A percentile compares a stretch with the other conserved stretches of the same genome.
These are phyloP conservation scores for Pythium guiyangense DNA, from an alignment of 352 stramenopile genomes.

Conservation along the genomic window DNA sequence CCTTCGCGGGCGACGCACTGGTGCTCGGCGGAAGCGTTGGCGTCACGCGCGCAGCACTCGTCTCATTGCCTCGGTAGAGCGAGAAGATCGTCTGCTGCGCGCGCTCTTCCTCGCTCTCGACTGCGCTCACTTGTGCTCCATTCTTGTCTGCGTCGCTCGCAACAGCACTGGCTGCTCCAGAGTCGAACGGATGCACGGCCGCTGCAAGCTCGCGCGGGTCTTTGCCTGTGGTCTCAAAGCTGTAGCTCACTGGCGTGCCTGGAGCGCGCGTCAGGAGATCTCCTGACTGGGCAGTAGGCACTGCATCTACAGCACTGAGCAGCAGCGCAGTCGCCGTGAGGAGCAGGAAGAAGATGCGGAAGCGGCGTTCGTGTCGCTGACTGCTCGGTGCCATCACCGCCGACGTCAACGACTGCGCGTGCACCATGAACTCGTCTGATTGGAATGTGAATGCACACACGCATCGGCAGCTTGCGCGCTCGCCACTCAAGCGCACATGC, in stretches of 20 bases:
- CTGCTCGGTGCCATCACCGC: no score
- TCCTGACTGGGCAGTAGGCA: no score
- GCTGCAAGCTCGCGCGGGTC: background rate
- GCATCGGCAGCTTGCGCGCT: no score
- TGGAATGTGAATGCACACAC: no score
- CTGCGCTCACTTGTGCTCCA: no score
- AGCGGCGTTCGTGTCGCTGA: no score
- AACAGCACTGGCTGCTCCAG: background rate
- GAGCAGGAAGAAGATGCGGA: background rate
- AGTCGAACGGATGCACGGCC: constrained; percentile 4
- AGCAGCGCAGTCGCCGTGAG: background rate
- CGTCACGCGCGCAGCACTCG: constrained; percentile 2
- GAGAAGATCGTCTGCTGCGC: constrained; percentile 8
- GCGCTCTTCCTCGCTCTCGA: constrained; percentile 1
- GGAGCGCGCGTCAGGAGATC: background rate
- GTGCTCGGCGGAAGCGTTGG: constrained; percentile 3
- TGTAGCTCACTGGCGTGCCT: background rate
- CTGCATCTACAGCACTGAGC: no score
- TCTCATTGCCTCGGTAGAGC: constrained; percentile 10
- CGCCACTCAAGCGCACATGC: no score
- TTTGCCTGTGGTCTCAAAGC: background rate
- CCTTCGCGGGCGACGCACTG: background rate
- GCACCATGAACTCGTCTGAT: no score
- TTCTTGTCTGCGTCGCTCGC: background rate
- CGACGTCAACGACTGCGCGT: no score